Base-by-base conservation (phyloP, 331 rosid species). In the Prunus yedoensis region DNA sequence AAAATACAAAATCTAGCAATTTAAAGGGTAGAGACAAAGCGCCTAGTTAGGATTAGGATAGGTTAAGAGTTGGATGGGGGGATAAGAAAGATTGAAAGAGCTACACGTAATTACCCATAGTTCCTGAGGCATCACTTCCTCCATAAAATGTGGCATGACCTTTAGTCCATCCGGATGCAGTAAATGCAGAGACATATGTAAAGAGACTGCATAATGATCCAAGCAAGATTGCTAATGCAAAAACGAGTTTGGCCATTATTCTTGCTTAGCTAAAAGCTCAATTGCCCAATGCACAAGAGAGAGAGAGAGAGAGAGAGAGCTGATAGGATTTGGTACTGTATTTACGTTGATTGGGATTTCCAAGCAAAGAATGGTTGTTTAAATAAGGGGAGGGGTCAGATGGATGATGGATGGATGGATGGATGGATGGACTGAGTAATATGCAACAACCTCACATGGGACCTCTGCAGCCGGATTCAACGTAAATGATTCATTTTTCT, bases 111-210 rank as follows among this genome's bases (percentile, higher is more conserved):
- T 64, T 83, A 92, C 99, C 99, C 97, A 94, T 89, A 18, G 99
- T 94, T 56, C 99, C 97, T 0, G 97, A 89, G 47, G 93, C 97
- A 79, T 94, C 97, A 45, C 97, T 82, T 17, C 92, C 99, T 2
- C 99, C 99, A 49, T 94, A 94, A 46, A 90, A 94, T 16, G 99
- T 94, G 64, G 97, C 99, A 60, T 88, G 97, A 38, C 81, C 99
- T 67, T 61, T 83, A 58, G 73, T 81, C 91, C 90, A 90, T 2
- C 72, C 87, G 49, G 99, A 92, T 38, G 97, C 81, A 4, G 84
- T 47, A 35, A 89, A 88, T 54, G 90, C 99, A 21, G 58, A 10
- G 10, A 73, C 87, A 64, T 59, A 63, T 35, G 65, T 47, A 54
- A 77, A 70, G 74, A 86, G 60, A 60, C 77, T 78, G 68, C 71